Evolutionary conservation across 75 land plant species (phyloP).

Genomic region (Isoetes taiwanensis): DNA sequence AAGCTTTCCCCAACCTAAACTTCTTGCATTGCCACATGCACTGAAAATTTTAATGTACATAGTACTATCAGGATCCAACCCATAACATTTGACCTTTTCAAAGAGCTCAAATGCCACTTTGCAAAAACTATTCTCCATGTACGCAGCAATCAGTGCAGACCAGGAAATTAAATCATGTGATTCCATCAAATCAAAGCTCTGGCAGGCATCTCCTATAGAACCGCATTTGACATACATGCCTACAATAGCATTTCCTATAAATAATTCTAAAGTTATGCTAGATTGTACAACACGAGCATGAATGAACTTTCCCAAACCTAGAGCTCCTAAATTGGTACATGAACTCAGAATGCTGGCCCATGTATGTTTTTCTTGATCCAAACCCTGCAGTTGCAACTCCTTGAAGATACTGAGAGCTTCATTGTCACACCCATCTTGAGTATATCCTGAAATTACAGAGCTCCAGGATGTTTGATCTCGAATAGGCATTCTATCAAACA

Average conservation of each 20-base stretch:
- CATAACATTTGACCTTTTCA: no score
- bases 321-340: conserved; percentile 34
- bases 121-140: conserved; percentile 30
- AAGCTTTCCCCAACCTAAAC: no score
- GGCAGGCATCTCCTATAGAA: no score
- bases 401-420: conserved; percentile 20
- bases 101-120: conserved; percentile 34
- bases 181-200: no score
- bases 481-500: conserved; percentile 20
- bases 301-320: conserved; percentile 21
- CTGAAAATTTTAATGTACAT: no score
- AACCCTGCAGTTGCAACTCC: conserved; percentile 16
- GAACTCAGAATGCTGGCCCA: conserved; percentile 36
- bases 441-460: conserved; percentile 49
- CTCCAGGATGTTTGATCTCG: conserved; percentile 59
- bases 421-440: conserved; percentile 41
- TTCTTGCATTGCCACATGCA: no score
- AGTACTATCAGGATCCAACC: no score
- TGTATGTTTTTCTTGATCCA: conserved; percentile 40
- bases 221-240: conserved; percentile 28
- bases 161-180: conserved; percentile 32
- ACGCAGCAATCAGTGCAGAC: conserved; percentile 41
- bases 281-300: conserved; percentile 10
- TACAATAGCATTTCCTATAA: conserved; percentile 30
- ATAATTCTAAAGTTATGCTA: conserved; percentile 30